A percentile compares a stretch with the other conserved stretches of the same genome.
Conservation (phyloP, 768 basidiomycete species). For the Trametes villosa region DNA sequence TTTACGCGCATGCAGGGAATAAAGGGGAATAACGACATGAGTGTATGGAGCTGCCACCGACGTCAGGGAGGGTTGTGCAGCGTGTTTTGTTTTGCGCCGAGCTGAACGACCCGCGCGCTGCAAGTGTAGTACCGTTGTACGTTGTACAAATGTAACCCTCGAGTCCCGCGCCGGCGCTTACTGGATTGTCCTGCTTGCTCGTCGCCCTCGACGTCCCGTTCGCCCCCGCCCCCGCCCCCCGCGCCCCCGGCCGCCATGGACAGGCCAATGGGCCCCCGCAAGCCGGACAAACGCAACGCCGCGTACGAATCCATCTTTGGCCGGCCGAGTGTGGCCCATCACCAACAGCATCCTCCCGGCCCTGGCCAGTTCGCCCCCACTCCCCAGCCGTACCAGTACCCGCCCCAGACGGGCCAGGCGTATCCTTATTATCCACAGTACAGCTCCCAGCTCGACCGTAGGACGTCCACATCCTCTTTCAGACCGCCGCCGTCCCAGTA, state of each 20-base stretch:
- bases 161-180: slow-evolving; percentile 19
- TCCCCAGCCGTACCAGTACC: slow-evolving; percentile 45
- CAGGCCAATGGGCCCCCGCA: slow-evolving; percentile 61
- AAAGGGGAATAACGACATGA: neutral
- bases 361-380: slow-evolving; percentile 34
- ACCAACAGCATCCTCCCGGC: slow-evolving; percentile 39
- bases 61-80: slow-evolving; percentile 5
- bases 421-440: slow-evolving; percentile 35
- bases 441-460: slow-evolving; percentile 44
- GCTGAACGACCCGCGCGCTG: neutral
- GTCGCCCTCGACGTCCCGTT: slow-evolving; percentile 13
- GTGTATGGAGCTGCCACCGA: slow-evolving; percentile 16
- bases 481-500: slow-evolving; percentile 36
- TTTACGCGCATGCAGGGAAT: neutral
- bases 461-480: slow-evolving; percentile 50
- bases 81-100: neutral
- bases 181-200: slow-evolving; percentile 19
- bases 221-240: slow-evolving; percentile 1
- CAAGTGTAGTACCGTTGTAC: too few relatives aligned
- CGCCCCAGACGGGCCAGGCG: slow-evolving; percentile 36
- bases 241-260: slow-evolving; percentile 44
- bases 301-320: slow-evolving; percentile 92
- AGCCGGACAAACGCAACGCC: slow-evolving; percentile 72
- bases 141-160: too few relatives aligned
- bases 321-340: slow-evolving; percentile 64